Percentiles rank a stretch among this genome's conserved stretches.
Evolutionary conservation across 2,329 filamentous ascomycete species (phyloP).

Genomic region (Tolypocladium paradoxum): DNA sequence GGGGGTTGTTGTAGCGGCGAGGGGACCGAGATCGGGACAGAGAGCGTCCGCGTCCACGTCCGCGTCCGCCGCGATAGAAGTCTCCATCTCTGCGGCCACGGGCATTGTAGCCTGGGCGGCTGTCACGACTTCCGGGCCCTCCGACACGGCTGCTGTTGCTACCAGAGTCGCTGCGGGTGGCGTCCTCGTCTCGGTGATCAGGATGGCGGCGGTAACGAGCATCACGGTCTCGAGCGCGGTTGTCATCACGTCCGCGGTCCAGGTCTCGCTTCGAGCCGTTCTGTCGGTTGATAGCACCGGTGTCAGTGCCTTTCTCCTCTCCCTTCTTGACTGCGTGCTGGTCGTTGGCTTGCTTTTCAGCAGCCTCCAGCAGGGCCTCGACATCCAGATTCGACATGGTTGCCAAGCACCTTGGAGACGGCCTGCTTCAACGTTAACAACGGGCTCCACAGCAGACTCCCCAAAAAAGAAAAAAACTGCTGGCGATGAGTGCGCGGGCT

Average conservation of each 20-base stretch:
- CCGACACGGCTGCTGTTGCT: constrained; percentile 74
- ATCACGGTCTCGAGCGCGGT: constrained; percentile 44
- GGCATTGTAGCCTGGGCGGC: constrained; percentile 56
- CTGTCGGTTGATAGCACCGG: not conserved
- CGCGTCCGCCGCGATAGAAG: constrained; percentile 45
- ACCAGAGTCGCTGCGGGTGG: constrained; percentile 64
- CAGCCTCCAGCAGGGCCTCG: constrained; percentile 82
- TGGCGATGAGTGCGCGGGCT: not conserved
- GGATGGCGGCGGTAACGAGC: constrained; percentile 28
- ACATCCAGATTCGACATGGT: constrained; percentile 54
- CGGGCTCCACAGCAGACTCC: not conserved
- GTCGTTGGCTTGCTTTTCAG: constrained; percentile 51
- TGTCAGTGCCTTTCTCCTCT: constrained; percentile 28
- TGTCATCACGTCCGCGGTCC: constrained; percentile 43
- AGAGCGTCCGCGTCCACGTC: constrained; percentile 46
- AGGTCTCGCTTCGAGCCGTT: constrained; percentile 44
- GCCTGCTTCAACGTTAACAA: constrained; percentile 6
- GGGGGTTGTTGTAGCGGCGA: constrained; percentile 47
- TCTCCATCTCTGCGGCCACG: constrained; percentile 66
- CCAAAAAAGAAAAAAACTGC: not conserved
- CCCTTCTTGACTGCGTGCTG: constrained; percentile 27
- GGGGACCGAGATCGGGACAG: constrained; percentile 66
- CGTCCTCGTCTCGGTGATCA: constrained; percentile 48
- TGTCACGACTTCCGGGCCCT: constrained; percentile 61
- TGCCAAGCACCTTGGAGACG: constrained; percentile 8